phyloP scores from a whole-genome alignment of 2,329 filamentous ascomycete genomes.

The Aureobasidium leucospermi region DNA sequence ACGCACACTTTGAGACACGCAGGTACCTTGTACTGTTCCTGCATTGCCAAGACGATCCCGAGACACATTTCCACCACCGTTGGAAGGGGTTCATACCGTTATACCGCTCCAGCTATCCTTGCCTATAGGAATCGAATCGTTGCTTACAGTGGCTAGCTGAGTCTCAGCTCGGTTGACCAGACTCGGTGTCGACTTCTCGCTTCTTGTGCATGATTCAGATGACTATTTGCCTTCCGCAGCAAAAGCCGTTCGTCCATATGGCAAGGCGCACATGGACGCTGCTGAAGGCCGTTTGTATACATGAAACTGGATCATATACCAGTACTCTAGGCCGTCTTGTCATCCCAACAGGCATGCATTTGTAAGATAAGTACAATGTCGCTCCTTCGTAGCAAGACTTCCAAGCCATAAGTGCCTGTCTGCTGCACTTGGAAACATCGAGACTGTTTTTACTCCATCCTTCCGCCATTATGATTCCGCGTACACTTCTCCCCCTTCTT shows the following conservation, averaged over 20 bases:
- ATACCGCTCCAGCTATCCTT: background rate
- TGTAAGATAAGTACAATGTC: background rate
- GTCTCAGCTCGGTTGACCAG: background rate
- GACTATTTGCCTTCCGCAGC: background rate
- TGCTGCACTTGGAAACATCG: background rate
- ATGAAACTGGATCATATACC: background rate
- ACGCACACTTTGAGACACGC: too few relatives aligned
- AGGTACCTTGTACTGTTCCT: background rate
- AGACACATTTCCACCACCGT: conserved; percentile 5
- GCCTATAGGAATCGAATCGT: background rate
- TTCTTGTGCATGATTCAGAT: background rate
- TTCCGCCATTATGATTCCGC: background rate
- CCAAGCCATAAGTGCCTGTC: background rate
- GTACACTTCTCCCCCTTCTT: background rate
- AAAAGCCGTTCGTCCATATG: background rate
- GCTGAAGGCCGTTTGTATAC: conserved; percentile 1
- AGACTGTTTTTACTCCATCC: background rate
- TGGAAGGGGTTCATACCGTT: background rate
- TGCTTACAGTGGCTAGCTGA: background rate
- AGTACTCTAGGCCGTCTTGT: background rate
- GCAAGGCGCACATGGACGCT: background rate
- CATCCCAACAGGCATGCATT: background rate
- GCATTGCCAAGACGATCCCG: background rate
- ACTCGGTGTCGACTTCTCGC: background rate
- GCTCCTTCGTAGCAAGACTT: background rate